phyloP scores from a whole-genome alignment of 73 alveolate species.

The Paramecium sonneborni region DNA sequence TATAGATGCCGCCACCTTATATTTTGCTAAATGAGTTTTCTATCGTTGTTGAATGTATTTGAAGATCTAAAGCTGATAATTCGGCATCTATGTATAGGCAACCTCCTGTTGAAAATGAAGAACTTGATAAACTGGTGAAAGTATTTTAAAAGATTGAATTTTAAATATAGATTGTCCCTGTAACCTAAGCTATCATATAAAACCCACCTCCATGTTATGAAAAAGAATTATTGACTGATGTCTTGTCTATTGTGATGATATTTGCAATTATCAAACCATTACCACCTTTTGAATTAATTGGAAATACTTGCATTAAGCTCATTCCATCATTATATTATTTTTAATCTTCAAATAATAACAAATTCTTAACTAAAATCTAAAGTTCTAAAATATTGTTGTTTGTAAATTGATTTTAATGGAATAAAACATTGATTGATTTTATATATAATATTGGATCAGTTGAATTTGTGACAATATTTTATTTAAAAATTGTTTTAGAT shows the following conservation, averaged over 20 bases:
- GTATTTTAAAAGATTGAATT: background rate
- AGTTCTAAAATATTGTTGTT: background rate
- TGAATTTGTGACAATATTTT: background rate
- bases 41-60: background rate
- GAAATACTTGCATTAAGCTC: background rate
- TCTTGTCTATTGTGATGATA: background rate
- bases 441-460: background rate
- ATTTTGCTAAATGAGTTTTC: background rate
- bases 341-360: background rate
- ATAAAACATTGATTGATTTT: background rate
- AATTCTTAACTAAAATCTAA: background rate
- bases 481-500: background rate
- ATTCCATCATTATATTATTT: background rate
- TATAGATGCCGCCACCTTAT: background rate
- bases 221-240: background rate
- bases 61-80: background rate
- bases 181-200: background rate
- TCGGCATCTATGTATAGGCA: background rate
- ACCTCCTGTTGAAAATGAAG: background rate
- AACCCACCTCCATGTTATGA: background rate
- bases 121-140: background rate
- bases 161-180: background rate
- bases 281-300: background rate
- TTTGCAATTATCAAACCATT: background rate
- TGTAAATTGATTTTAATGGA: background rate